phyloP scores from a whole-genome alignment of 1,139 yeast genomes.

The Magnusiomyces tetraspermus region DNA sequence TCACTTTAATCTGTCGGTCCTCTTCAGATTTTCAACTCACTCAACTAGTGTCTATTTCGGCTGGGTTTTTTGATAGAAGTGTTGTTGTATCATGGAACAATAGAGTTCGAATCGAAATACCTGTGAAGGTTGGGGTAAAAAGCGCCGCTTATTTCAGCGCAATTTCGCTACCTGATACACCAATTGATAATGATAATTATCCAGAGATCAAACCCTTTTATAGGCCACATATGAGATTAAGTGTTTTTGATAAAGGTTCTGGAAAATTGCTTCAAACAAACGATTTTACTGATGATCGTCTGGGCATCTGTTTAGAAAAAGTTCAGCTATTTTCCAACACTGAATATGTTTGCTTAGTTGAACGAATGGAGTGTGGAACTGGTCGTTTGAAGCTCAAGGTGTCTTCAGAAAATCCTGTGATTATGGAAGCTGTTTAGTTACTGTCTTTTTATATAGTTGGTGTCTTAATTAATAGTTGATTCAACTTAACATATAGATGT shows the following conservation, averaged over 20 bases:
- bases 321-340: conserved; percentile 13
- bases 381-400: conserved; percentile 19
- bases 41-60: conserved; percentile 18
- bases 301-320: conserved; percentile 39
- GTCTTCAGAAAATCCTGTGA: conserved; percentile 19
- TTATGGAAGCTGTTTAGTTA: neutral
- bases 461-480: too few relatives aligned
- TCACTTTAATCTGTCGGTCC: conserved; percentile 18
- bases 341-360: conserved; percentile 20
- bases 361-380: conserved; percentile 28
- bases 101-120: conserved; percentile 15
- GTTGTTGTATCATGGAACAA: conserved; percentile 19
- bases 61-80: conserved; percentile 21
- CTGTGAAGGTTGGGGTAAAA: conserved; percentile 10
- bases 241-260: conserved; percentile 24
- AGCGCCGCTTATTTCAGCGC: conserved; percentile 13
- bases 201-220: conserved; percentile 14
- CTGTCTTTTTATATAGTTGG: too few relatives aligned
- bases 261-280: conserved; percentile 27
- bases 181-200: neutral
- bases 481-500: too few relatives aligned
- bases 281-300: conserved; percentile 39
- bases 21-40: conserved; percentile 18
- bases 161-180: conserved; percentile 1
- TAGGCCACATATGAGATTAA: conserved; percentile 26